A percentile compares a stretch with the other conserved stretches of the same genome.
phyloP scores from a whole-genome alignment of 306 rosid genomes.

The Acacia confusa region DNA sequence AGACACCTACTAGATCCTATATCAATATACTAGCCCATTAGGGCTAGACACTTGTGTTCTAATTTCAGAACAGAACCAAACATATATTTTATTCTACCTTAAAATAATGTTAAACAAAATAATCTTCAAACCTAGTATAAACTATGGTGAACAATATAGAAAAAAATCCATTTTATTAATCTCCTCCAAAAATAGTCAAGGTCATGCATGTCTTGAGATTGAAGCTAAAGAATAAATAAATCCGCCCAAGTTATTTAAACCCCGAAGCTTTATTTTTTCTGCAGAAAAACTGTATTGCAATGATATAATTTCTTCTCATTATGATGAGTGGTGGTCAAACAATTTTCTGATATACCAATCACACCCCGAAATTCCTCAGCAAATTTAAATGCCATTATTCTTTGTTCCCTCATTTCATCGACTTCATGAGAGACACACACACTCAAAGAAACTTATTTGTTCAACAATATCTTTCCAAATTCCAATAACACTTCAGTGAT shows the following conservation, averaged over 20 bases:
- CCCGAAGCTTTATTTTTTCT: background rate
- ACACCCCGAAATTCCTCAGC: background rate
- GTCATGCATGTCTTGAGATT: background rate
- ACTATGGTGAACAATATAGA: background rate
- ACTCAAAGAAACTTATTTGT: conserved; percentile 28
- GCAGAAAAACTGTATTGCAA: conserved; percentile 6
- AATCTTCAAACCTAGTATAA: too few species aligned
- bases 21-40: too few species aligned
- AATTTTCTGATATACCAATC: conserved; percentile 6
- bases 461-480: conserved; percentile 33
- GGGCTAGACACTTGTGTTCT: too few species aligned
- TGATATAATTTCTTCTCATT: conserved; percentile 22
- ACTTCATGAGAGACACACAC: background rate
- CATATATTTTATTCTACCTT: too few species aligned
- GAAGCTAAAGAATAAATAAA: background rate
- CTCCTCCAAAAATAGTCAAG: background rate
- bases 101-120: too few species aligned
- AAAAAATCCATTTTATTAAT: background rate
- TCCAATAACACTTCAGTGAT: conserved; percentile 30
- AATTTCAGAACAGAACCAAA: too few species aligned
- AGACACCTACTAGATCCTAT: too few species aligned
- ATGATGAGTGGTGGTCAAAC: conserved; percentile 31
- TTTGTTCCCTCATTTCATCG: conserved; percentile 21
- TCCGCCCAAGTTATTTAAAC: background rate
- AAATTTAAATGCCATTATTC: conserved; percentile 6